Evolutionary conservation across 257 asterid genomes (phyloP), one percentile per base, ranked within the genome.

Genomic region (Striga asiatica): DNA sequence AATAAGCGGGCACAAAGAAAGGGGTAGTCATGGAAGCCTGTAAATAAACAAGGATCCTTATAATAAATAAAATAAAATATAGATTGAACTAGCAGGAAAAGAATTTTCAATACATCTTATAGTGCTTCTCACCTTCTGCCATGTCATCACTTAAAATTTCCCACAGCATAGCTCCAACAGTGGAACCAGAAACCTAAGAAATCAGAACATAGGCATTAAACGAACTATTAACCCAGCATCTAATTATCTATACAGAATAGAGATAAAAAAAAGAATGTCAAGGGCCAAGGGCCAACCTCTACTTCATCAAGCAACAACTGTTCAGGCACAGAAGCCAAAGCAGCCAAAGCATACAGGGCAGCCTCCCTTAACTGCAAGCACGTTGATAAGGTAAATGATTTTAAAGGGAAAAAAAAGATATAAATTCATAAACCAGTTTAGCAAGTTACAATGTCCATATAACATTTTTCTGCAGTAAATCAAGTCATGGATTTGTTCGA

Each of bases 1-100:
- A 87, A 84, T 69, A 91, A 59, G 39, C 98, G 93, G 37, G 98
- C 98, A 73, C 73, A 75, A 52, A 91, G 94, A 71, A 91, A 91
- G 52, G 98, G 98, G 73, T 68, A 84, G 16, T 82, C 94, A 43
- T 76, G 71, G 39, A 74, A 66, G 3, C 86, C 98, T 91, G 92
- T 65, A 77, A 16, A n/a, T 23, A 39, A 53, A 52, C 53, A 34
- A 46, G 21, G 34, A 67, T 23, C 65, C 46, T 60, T n/a, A n/a
- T n/a, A n/a, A n/a, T n/a, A 13, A 8, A 1, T 1, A 29, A 58
- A 46, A 50, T 45, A 62, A 25, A 43, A 46, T 29, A 49, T 37
- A 20, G 34, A 47, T 61, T 21, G 50, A 54, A 28, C 32, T 21
- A 49, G 24, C 34, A 19, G 20, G 34, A 46, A 21, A 37, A 35